Evolutionary conservation across 1,284 basidiomycete species (phyloP).

Genomic region (Puccinia horiana): DNA sequence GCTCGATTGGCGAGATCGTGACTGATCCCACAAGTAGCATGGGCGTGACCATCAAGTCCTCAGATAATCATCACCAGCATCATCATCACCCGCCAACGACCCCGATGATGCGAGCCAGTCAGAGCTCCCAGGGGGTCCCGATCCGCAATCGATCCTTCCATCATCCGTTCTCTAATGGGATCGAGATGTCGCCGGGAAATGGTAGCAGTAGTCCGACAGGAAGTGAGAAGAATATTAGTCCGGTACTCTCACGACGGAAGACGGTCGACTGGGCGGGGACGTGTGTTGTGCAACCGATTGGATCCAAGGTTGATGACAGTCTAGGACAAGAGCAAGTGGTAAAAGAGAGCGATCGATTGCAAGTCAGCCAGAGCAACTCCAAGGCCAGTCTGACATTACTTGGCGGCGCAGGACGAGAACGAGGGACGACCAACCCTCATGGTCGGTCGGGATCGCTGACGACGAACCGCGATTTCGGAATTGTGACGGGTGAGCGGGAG

Average conservation of each 20-base stretch:
- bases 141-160: slow-evolving; percentile 25
- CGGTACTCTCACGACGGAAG: slow-evolving; percentile 27
- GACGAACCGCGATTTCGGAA: neutral
- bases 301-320: neutral
- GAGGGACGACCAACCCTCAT: neutral
- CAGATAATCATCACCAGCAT: neutral
- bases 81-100: slow-evolving; percentile 1
- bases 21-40: slow-evolving; percentile 27
- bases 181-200: neutral
- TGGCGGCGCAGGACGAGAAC: neutral
- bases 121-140: slow-evolving; percentile 19
- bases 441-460: slow-evolving; percentile 16
- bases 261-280: slow-evolving; percentile 38
- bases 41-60: neutral
- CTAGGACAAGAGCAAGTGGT: neutral
- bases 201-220: neutral
- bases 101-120: slow-evolving; percentile 9
- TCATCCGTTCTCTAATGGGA: slow-evolving; percentile 29
- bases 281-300: neutral
- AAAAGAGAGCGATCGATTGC: neutral
- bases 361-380: neutral
- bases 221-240: slow-evolving; percentile 7
- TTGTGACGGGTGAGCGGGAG: neutral
- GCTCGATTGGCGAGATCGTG: slow-evolving; percentile 49
- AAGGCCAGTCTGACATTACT: neutral